phyloP scores from a whole-genome alignment of 495 filamentous ascomycete genomes.

The Filosporella fistucella region DNA sequence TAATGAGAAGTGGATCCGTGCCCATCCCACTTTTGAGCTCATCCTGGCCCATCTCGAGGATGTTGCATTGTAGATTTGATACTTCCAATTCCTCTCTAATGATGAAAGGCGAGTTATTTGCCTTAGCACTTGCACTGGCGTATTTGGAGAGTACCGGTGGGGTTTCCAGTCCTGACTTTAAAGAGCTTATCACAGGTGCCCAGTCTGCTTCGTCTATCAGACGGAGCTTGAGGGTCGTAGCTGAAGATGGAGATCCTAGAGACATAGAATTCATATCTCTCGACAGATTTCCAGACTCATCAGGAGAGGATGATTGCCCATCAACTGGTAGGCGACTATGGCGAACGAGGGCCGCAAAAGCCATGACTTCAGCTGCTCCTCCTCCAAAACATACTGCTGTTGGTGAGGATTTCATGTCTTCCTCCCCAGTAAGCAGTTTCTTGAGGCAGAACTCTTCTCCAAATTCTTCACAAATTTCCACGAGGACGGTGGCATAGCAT shows the following conservation, averaged over 20 bases:
- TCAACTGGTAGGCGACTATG: too few relatives aligned
- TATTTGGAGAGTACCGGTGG: constrained; percentile 46
- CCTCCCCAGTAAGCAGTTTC: background rate
- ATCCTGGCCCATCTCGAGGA: constrained; percentile 45
- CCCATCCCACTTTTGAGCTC: constrained; percentile 37
- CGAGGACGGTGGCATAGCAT: constrained; percentile 68
- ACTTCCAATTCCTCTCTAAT: constrained; percentile 29
- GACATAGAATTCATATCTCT: too few relatives aligned
- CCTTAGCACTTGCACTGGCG: constrained; percentile 46
- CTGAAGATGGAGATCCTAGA: constrained; percentile 21
- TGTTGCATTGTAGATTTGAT: constrained; percentile 56
- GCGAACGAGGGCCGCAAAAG: constrained; percentile 63
- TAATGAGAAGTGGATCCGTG: constrained; percentile 47
- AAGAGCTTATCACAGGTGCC: constrained; percentile 50
- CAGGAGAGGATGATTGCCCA: too few relatives aligned
- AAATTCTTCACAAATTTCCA: constrained; percentile 39
- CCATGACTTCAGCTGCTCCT: constrained; percentile 81
- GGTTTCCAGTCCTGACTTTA: constrained; percentile 42
- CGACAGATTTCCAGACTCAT: too few relatives aligned
- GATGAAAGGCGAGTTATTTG: constrained; percentile 27
- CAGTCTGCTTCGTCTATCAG: constrained; percentile 81
- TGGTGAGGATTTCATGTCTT: constrained; percentile 10
- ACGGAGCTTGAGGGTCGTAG: too few relatives aligned
- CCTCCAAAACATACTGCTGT: constrained; percentile 74
- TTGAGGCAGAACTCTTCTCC: constrained; percentile 19